Evolutionary conservation across 2,329 filamentous ascomycete genomes (phyloP), one percentile per base, ranked within the genome.

Genomic region (Pestalotiopsis sp.): DNA sequence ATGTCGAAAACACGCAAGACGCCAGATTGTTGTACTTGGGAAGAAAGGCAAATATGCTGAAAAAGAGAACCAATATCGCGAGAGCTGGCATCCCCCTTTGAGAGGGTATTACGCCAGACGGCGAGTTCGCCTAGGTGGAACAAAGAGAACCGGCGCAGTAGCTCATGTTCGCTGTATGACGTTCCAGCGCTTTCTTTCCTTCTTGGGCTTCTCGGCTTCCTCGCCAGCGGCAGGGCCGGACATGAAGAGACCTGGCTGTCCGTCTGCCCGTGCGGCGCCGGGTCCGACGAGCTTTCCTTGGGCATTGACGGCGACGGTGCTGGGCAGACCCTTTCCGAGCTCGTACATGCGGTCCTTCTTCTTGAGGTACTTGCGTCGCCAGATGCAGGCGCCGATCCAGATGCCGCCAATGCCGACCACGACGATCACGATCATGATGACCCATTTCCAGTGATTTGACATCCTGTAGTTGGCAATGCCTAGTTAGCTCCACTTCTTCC

Each of bases 351-450:
- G 84, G 74, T 92, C 90, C 79, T 85, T 89, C 80, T 89, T 92
- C 71, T 88, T 88, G 71, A 93, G 83, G 79, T 94, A 91, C 71
- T 91, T 90, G 67, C 89, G 89, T 71, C 93, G 91, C 81, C 93
- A 88, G 78, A 91, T 87, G 75, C 90, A 88, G 52, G 90, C 91
- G 20, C 87, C 84, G 52, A 91, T 80, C 84, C 91, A 92, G 74
- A 93, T 86, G 67, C 84, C 83, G 14, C 85, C 81, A 69, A 97
- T 92, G 65, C 84, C 90, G 68, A 95, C 82, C 57, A 91, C 85
- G 35, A 97, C 84, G 70, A 95, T 82, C 71, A 94, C 89, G 65
- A 96, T 84, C 85, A 96, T 93, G 70, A 95, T 85, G 59, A 97
- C 88, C 93, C 93, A 97, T 81, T 89, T 86, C 83, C 88, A 93